These are phyloP conservation scores for Piedraia hortae DNA, from an alignment of 2,329 filamentous ascomycete genomes.

Conservation along the genomic window DNA sequence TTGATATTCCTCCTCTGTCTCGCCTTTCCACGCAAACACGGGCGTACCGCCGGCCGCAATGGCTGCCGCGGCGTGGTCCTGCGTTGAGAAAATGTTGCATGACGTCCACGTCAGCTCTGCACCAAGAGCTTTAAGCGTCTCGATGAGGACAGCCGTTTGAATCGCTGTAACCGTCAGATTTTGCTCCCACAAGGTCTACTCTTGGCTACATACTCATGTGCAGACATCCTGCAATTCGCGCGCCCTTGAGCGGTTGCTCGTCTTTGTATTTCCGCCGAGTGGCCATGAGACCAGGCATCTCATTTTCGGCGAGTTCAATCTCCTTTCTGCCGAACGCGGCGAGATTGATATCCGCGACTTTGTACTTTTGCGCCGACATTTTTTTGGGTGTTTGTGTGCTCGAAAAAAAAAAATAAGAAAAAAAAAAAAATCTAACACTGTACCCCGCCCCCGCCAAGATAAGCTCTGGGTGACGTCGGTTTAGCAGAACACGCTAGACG, in stretches of 20 bases:
- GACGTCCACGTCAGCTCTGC: slow-evolving; percentile 97
- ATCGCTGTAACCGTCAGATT: slow-evolving; percentile 30
- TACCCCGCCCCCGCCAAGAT: too few species aligned
- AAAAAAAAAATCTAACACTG: neutral
- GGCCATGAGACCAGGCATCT: slow-evolving; percentile 93
- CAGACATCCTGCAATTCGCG: slow-evolving; percentile 88
- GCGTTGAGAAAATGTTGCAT: slow-evolving; percentile 99
- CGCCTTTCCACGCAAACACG: slow-evolving; percentile 62
- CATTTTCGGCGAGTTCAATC: slow-evolving; percentile 81
- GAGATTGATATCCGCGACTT: slow-evolving; percentile 92
- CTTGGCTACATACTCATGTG: slow-evolving; percentile 47
- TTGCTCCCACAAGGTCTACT: slow-evolving; percentile 1
- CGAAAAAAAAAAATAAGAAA: too few species aligned
- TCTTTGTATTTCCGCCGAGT: slow-evolving; percentile 72
- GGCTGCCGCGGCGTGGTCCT: slow-evolving; percentile 92
- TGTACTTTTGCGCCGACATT: slow-evolving; percentile 79
- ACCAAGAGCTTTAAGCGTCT: slow-evolving; percentile 81
- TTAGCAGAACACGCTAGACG: too few species aligned
- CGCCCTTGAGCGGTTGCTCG: slow-evolving; percentile 83
- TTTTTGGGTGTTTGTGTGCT: too few species aligned
- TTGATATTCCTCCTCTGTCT: slow-evolving; percentile 99
- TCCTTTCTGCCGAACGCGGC: slow-evolving; percentile 97
- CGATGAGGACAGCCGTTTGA: slow-evolving; percentile 96
- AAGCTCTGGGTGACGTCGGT: too few species aligned
- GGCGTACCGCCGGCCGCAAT: slow-evolving; percentile 83